Base-by-base conservation (phyloP, 1,284 basidiomycete genomes). In the Ganoderma boninense region DNA sequence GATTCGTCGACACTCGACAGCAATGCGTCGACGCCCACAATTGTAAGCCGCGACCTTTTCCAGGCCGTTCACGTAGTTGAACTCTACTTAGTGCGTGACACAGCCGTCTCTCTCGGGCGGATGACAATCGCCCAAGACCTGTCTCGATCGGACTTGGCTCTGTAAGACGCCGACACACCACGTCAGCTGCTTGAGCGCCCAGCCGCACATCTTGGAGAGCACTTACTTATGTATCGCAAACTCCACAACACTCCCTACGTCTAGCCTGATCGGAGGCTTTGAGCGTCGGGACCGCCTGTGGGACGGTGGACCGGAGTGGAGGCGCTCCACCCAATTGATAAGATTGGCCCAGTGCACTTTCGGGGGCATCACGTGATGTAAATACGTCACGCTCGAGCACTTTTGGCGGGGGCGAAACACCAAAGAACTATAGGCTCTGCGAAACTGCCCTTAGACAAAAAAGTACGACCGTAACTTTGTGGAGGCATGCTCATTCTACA, bases 401-500 rank as follows among this genome's bases (percentile, higher is more conserved):
- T 32, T 32, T 32, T 32, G 29, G 29, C 4, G 29, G 49, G 44
- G 44, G 44, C 18, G 10, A 46, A 46, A 46, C 20, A 46, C 18
- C 20, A 20, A 20, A 46, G n/a, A 46, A 46, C 20, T 46, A 46
- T 46, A 46, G 44, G 44, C 44, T 46, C 44, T n/a, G n/a, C 18
- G 20, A n/a, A 6, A 2, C 20, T 18, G 5, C 44, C 20, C 18
- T 46, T 46, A 46, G 20, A 46, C 1, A 7, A 46, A 46, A 46
- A 46, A n/a, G 49, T 46, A 46, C 44, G 44, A 46, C 44, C 44
- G 44, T 46, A 46, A 46, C 44, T 46, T 46, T 46, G 44, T 46
- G 10, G 10, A n/a, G 20, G 3, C 4, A 3, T 46, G 20, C 5
- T 20, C 20, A 20, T 7, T 46, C 18, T 46, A 46, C 44, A 46